These are phyloP conservation scores for Elsinoe batatas DNA, from an alignment of 2,329 filamentous ascomycete genomes.

Conservation along the genomic window DNA sequence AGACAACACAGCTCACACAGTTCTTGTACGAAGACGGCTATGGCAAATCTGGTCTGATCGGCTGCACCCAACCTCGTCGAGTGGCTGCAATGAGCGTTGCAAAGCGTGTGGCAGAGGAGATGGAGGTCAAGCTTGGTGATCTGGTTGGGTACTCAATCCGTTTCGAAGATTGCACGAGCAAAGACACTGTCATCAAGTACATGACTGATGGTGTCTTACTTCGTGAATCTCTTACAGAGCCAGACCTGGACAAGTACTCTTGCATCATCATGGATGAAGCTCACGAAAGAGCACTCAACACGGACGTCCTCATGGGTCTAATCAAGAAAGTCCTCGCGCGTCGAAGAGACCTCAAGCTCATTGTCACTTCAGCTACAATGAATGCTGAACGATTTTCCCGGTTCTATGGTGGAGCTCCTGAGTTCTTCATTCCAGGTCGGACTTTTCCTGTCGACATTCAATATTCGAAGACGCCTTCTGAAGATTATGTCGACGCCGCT, in stretches of 20 bases:
- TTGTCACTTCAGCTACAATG: constrained; percentile 98
- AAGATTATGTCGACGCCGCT: constrained; percentile 94
- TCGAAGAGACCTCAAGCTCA: constrained; percentile 83
- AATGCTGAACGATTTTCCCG: constrained; percentile 92
- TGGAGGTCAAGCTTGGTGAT: constrained; percentile 83
- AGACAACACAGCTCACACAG: constrained; percentile 94
- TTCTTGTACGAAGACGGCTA: constrained; percentile 96
- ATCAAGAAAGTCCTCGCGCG: constrained; percentile 94
- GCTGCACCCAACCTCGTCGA: constrained; percentile 89
- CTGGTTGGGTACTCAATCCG: constrained; percentile 94
- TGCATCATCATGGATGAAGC: constrained; percentile 99
- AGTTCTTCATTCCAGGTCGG: constrained; percentile 90
- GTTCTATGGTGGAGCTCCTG: constrained; percentile 91
- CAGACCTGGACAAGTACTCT: constrained; percentile 89
- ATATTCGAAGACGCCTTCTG: constrained; percentile 87
- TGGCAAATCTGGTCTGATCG: constrained; percentile 76
- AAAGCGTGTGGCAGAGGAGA: constrained; percentile 95
- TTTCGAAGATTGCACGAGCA: constrained; percentile 96
- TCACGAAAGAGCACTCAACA: constrained; percentile 92
- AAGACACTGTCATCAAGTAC: constrained; percentile 93
- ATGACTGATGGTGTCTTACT: constrained; percentile 97
- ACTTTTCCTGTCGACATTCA: constrained; percentile 97
- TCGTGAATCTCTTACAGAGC: constrained; percentile 83
- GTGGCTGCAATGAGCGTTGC: constrained; percentile 98
- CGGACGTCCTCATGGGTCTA: constrained; percentile 91